Base-by-base conservation (phyloP, 23 red algal species). In the Gracilaria gracilis region DNA sequence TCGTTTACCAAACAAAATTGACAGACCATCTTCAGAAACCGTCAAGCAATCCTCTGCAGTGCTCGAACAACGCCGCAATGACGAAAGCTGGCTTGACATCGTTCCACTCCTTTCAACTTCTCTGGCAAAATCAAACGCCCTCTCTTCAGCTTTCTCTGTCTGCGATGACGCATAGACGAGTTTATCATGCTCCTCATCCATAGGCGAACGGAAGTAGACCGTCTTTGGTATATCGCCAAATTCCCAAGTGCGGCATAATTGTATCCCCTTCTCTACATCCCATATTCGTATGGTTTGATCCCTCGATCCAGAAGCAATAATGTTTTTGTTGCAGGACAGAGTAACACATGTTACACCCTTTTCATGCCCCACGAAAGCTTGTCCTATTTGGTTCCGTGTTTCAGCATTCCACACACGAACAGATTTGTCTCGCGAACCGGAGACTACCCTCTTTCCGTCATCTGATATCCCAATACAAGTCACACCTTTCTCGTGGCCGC, bases 241-340 rank as follows among this genome's bases (percentile, higher is more conserved):
- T 20, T 55, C 14, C 51, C 51, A 55, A 55, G 51, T 55, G 9
- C 19, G 9, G 19, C 51, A 55, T 55, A 55, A 1, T 19, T 55
- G 51, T 17, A 55, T 9, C 51, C 51, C 51, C 19, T 55, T 55
- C 51, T 15, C 51, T 20, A 55, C 51, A 55, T 55, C 17, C 72
- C 72, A 77, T 0, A 77, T 29, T 12, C 72, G 72, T 27, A 77
- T 27, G 9, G 72, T 77, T 77, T 39, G 9, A 39, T 77, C 72
- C 27, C 72, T 25, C 24, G 72, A 77, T 38, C 72, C 72, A 77
- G 72, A 77, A 5, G 49, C 33, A 46, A 77, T 46, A 9, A 27
- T 7, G 12, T 44, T 39, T 20, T 34, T 34, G 49, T 27, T 25
- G 23, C 4, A 49, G n/a, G 72, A 77, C 13, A 77, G 8, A 14